A percentile compares a stretch with the other conserved stretches of the same genome.
These are phyloP conservation scores for Eucalyptus sideroxylon DNA, from an alignment of 345 rosid genomes.

Conservation along the genomic window DNA sequence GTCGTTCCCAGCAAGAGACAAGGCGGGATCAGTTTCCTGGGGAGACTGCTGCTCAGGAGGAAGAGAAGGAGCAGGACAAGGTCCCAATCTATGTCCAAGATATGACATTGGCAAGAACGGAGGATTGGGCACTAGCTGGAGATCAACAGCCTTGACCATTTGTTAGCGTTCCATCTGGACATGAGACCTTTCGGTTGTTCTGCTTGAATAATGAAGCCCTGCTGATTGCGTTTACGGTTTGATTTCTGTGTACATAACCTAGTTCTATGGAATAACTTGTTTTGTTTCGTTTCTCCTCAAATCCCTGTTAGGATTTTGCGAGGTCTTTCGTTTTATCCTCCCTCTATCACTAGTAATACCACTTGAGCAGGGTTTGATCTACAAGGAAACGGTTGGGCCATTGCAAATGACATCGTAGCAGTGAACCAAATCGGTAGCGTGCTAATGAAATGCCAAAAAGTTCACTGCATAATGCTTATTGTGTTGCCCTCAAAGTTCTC, in stretches of 20 bases:
- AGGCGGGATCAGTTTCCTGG: slow-evolving; percentile 40
- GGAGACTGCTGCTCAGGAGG: slow-evolving; percentile 61
- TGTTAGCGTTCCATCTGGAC: neutral
- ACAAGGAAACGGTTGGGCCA: neutral
- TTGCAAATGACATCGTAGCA: neutral
- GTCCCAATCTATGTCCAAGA: slow-evolving; percentile 6
- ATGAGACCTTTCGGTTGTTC: neutral
- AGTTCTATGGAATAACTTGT: neutral
- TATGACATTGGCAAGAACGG: neutral
- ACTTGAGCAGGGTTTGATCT: neutral
- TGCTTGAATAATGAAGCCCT: neutral
- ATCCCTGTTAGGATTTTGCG: neutral
- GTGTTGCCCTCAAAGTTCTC: neutral
- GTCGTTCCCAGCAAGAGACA: slow-evolving; percentile 43
- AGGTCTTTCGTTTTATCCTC: neutral
- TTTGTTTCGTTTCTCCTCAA: neutral
- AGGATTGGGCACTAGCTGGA: neutral
- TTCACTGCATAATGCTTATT: neutral
- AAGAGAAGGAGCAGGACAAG: slow-evolving; percentile 49
- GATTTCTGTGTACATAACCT: neutral
- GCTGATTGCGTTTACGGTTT: neutral
- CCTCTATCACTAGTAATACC: neutral
- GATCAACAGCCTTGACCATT: neutral
- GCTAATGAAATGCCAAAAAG: neutral
- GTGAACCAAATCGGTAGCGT: neutral